Evolutionary conservation across 768 basidiomycete genomes (phyloP).

Genomic region (Coprinopsis cinerea): DNA sequence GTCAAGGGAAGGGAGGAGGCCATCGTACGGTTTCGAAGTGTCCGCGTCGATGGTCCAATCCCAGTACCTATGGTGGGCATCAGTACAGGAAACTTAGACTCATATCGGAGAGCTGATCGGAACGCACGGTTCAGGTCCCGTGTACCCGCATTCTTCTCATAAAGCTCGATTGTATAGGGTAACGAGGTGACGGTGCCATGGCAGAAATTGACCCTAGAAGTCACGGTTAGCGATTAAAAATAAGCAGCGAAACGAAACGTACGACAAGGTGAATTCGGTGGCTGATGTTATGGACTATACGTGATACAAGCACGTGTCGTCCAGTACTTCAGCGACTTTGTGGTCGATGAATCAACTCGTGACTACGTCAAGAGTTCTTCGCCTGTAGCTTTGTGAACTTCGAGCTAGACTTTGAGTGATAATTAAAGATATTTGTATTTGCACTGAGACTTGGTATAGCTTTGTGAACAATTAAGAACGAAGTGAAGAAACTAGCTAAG

Average conservation of each 20-base stretch:
- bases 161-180: conserved; percentile 19
- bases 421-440: too few species aligned
- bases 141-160: conserved; percentile 21
- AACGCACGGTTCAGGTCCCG: conserved; percentile 20
- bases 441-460: too few species aligned
- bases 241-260: neutral
- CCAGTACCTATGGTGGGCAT: too few species aligned
- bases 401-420: too few species aligned
- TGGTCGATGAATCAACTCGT: neutral
- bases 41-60: conserved; percentile 7
- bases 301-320: neutral
- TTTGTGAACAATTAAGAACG: neutral
- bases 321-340: too few species aligned
- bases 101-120: neutral
- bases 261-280: conserved; percentile 20
- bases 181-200: conserved; percentile 21
- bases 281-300: conserved; percentile 4
- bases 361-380: neutral
- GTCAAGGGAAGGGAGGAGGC: neutral
- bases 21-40: neutral
- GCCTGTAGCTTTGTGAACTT: too few species aligned
- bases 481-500: neutral
- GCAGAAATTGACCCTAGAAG: conserved; percentile 21
- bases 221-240: neutral
- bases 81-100: neutral